A percentile compares a stretch with the other conserved stretches of the same genome.
Evolutionary conservation across 305 asterid genomes (phyloP).

Genomic region (Coffea humblotiana): DNA sequence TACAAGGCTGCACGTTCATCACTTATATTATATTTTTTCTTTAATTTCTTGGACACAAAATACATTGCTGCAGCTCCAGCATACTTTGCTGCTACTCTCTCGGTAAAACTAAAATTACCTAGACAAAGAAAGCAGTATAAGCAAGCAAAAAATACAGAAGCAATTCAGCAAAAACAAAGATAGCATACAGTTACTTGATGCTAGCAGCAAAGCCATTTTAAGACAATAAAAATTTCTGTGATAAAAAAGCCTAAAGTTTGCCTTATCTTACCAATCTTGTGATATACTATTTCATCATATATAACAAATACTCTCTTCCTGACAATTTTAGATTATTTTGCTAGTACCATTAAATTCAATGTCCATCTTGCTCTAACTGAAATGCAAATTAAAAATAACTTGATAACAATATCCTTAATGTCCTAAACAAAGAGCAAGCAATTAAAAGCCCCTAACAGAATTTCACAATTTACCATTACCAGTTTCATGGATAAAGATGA

Average conservation of each 20-base stretch:
- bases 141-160: background rate
- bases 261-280: background rate
- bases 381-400: background rate
- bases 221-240: background rate
- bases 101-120: constrained; percentile 86
- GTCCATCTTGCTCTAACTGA: background rate
- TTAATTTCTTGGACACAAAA: constrained; percentile 74
- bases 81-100: constrained; percentile 71
- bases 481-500: background rate
- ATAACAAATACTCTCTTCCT: background rate
- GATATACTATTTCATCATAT: background rate
- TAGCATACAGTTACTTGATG: background rate
- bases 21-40: constrained; percentile 72
- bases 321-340: background rate
- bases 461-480: background rate
- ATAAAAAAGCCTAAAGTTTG: background rate
- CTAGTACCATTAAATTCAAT: background rate
- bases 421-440: background rate
- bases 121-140: constrained; percentile 15
- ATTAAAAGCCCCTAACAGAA: background rate
- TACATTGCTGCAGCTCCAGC: constrained; percentile 93
- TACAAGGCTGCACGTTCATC: constrained; percentile 83
- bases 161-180: background rate
- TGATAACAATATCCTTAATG: background rate
- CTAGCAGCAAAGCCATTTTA: background rate